Evolutionary conservation across 2,329 filamentous ascomycete species (phyloP).

Genomic region (Blumeria graminis): DNA sequence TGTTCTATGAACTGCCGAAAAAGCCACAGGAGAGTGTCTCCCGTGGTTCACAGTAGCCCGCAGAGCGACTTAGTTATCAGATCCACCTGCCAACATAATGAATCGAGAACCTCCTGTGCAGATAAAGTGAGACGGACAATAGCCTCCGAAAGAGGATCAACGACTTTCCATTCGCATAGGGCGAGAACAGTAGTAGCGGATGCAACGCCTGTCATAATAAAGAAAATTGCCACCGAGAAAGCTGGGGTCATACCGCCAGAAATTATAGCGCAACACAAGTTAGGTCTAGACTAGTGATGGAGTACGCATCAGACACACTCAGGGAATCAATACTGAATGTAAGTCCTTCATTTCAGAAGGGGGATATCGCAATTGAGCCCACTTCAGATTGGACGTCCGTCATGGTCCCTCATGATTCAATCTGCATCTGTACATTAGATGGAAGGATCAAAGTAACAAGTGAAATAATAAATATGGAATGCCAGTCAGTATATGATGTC

Average conservation of each 20-base stretch:
- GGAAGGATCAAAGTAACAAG: neutral
- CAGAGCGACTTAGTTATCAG: neutral
- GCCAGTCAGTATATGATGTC: neutral
- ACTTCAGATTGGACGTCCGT: neutral
- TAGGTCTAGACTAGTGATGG: neutral
- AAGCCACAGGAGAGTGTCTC: neutral
- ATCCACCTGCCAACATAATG: neutral
- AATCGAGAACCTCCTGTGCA: neutral
- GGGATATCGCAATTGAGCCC: neutral
- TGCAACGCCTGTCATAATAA: neutral
- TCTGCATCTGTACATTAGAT: neutral
- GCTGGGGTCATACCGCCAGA: neutral
- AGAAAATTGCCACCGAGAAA: neutral
- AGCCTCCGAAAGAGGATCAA: neutral
- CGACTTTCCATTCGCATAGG: neutral
- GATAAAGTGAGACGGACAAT: neutral
- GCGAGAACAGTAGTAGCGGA: neutral
- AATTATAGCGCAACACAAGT: neutral
- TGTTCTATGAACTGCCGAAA: neutral
- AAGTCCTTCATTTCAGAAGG: neutral
- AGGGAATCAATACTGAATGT: neutral
- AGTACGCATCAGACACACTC: neutral
- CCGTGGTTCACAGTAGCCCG: neutral
- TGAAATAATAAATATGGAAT: neutral
- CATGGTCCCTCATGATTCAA: neutral